Base-by-base conservation (phyloP, 495 filamentous ascomycete genomes). In the Penicillium lividum region DNA sequence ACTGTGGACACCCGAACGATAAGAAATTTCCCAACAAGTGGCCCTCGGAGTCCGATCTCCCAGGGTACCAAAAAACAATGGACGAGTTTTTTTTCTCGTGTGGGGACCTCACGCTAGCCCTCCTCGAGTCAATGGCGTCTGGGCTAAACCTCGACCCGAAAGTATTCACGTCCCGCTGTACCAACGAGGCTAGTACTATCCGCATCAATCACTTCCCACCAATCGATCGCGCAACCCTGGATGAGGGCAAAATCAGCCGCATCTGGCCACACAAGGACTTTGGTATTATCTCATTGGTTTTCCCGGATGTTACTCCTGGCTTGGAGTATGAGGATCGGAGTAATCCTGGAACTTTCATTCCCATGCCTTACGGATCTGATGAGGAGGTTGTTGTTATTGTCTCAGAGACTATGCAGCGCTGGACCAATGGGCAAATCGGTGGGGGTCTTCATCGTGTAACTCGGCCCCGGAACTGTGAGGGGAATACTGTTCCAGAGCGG, bases 391-490 rank as follows among this genome's bases (percentile, higher is more conserved):
- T 83, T 15, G 73, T 84, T 61, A 83, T 81, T 49, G 54, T 60
- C 13, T 54, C 53, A 3, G 56, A 68, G 31, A 52, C 59, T 1
- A 42, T 68, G 16, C 48, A 56, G 44, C 60, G 64, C 13, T 61
- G 56, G 64, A 60, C 51, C 33, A 70, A 70, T 36, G 77, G 75
- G 47, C 65, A 67, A 18, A 52, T 79, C 15, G 72, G 70, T 54
- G 78, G 72, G 16, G 79, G 77, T 13, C 69, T 80, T 18, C 78
- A 80, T 56, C 76, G 75, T 7, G 77, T 82, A 3, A 59, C 29
- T 25, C 43, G 30, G 5, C 57, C 57, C 13, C 44, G 38, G 15
- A n/a, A 59, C 2, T 38, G 30, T 10, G 51, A 38, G 18, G 51
- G 36, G 29, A 13, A 40, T 13, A 47, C 22, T 30, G 44, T 59